These are phyloP conservation scores for Solanum hybrid DNA, from an alignment of 305 asterid genomes.

Conservation along the genomic window DNA sequence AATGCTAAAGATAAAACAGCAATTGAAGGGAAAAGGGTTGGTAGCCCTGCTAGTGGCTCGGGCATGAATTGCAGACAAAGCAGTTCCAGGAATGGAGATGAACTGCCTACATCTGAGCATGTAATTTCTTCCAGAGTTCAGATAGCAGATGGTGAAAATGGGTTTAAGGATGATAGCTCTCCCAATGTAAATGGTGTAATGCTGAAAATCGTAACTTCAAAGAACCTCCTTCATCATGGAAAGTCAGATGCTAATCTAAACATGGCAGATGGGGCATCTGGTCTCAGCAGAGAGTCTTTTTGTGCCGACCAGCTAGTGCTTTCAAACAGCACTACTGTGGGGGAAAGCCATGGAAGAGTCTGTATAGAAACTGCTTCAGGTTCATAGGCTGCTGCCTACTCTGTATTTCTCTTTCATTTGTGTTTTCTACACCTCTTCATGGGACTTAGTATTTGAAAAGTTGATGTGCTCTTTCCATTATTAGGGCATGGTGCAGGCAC, in stretches of 20 bases:
- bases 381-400: conserved; percentile 7
- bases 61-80: conserved; percentile 20
- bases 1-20: conserved; percentile 17
- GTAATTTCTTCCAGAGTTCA: conserved; percentile 26
- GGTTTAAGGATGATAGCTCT: conserved; percentile 24
- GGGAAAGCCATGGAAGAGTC: conserved; percentile 16
- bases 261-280: conserved; percentile 21
- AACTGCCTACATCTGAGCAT: conserved; percentile 19
- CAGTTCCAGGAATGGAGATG: conserved; percentile 23
- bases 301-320: conserved; percentile 23
- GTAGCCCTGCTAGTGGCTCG: conserved; percentile 26
- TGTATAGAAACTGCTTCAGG: conserved; percentile 31
- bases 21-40: conserved; percentile 26
- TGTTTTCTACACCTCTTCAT: neutral
- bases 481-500: conserved; percentile 24
- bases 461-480: conserved; percentile 9
- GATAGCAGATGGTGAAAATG: conserved; percentile 23
- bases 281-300: conserved; percentile 31
- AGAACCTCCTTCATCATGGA: conserved; percentile 28
- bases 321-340: conserved; percentile 26
- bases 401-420: neutral
- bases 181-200: conserved; percentile 23
- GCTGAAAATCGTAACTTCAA: conserved; percentile 17
- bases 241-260: conserved; percentile 19
- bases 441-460: neutral